Base-by-base conservation (phyloP, 495 filamentous ascomycete species). In the Annulohypoxylon stygium region DNA sequence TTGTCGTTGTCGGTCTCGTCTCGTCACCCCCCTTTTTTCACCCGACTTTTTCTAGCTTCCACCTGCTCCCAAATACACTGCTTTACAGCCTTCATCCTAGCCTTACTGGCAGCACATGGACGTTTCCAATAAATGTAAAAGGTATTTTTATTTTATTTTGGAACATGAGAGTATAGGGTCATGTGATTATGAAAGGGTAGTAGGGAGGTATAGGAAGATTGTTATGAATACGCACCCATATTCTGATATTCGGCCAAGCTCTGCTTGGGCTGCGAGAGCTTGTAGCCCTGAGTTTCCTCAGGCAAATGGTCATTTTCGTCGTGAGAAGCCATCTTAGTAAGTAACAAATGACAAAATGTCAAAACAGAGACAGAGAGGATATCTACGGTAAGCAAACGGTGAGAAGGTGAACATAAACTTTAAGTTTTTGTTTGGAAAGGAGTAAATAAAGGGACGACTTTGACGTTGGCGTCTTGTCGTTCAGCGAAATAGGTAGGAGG, bases 231-330 rank as follows among this genome's bases (percentile, higher is more conserved):
- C 93, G 79, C 85, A 98, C 96, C 96, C 81, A 99, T 90, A 76
- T 97, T 83, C 68, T 92, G 83, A 82, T 97, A 97, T 81, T 97
- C 93, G 64, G 93, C 90, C 73, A 99, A 87, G 68, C 93, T 95
- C 88, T 98, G 97, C 90, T 97, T 97, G 67, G 84, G 84, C 88
- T 97, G 93, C 73, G 94, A 94, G 73, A 98, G 91, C 88, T 96
- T 97, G 90, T 97, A 99, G 75, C 96, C 95, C 85, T 94, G 90
- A 67, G 93, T 97, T 80, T 88, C 87, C 84, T 93, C 90, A 78
- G 95, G 93, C 74, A 90, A 80, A 69, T 97, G 90, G 74, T 99
- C 96, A 57, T 97, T 93, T 0, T 97, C 91, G 75, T 88, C 81
- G 62, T 89, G 83, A 73, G 89, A 88, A 62, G 92, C 82, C 94